Percentiles rank a stretch among this genome's conserved stretches.
These are phyloP conservation scores for Candida saitoana DNA, from an alignment of 805 yeast species.

Conservation along the genomic window DNA sequence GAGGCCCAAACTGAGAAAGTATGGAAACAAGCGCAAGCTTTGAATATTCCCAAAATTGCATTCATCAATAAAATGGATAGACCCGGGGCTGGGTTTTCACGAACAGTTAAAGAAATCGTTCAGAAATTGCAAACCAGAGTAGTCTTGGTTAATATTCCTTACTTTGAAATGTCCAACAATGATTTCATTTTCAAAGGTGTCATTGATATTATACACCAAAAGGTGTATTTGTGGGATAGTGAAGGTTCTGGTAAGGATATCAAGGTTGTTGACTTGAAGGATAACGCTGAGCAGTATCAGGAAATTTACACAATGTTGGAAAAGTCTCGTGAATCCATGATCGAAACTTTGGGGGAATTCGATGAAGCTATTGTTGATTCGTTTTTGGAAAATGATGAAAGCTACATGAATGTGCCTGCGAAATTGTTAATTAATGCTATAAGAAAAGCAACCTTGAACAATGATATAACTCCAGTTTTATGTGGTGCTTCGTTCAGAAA, in stretches of 20 bases:
- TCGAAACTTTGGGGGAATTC: conserved; percentile 79
- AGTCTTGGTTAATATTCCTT: conserved; percentile 73
- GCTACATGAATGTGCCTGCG: conserved; percentile 63
- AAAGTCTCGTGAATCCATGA: conserved; percentile 65
- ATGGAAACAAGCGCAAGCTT: conserved; percentile 77
- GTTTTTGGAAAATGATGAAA: conserved; percentile 66
- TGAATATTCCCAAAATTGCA: conserved; percentile 69
- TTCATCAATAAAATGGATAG: conserved; percentile 95
- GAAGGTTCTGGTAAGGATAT: conserved; percentile 48
- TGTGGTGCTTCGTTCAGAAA: conserved; percentile 93
- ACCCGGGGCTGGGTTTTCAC: conserved; percentile 89
- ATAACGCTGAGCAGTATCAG: conserved; percentile 18
- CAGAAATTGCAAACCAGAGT: conserved; percentile 70
- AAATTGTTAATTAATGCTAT: conserved; percentile 55
- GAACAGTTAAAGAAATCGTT: conserved; percentile 83
- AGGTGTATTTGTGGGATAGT: conserved; percentile 51
- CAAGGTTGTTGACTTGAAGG: conserved; percentile 41
- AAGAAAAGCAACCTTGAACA: conserved; percentile 55
- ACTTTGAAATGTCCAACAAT: conserved; percentile 40
- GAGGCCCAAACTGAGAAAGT: conserved; percentile 98
- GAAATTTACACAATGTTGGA: conserved; percentile 45
- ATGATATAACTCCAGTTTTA: conserved; percentile 67
- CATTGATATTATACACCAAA: conserved; percentile 66
- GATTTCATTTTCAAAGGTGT: conserved; percentile 60
- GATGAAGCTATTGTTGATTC: conserved; percentile 77